These are phyloP conservation scores for Nakataea oryzae DNA, from an alignment of 2,329 filamentous ascomycete species.

Conservation along the genomic window DNA sequence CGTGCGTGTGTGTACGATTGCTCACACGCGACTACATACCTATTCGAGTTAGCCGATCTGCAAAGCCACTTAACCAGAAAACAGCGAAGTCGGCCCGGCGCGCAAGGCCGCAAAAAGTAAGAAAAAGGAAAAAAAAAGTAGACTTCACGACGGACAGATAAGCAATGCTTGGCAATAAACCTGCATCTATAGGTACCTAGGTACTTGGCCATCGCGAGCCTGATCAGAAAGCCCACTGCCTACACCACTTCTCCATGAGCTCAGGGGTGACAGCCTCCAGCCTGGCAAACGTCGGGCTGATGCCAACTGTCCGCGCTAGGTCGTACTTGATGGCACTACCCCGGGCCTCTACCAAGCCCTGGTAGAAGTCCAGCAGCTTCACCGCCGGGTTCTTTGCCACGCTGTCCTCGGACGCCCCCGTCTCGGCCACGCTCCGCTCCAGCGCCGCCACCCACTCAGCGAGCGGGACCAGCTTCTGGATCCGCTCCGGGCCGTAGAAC, in stretches of 20 bases:
- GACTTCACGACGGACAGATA: not conserved
- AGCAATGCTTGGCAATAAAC: not conserved
- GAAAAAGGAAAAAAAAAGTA: not conserved
- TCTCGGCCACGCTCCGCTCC: conserved; percentile 25
- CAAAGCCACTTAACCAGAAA: not conserved
- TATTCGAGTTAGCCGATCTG: too few species aligned
- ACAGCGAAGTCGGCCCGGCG: too few species aligned
- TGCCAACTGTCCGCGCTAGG: conserved; percentile 24
- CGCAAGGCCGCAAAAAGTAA: not conserved
- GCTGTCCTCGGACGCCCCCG: conserved; percentile 14
- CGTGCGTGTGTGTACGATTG: too few species aligned
- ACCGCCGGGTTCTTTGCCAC: conserved; percentile 34
- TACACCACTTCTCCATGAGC: conserved; percentile 36
- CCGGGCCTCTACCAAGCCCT: conserved; percentile 16
- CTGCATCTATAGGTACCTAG: too few species aligned
- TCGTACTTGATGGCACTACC: conserved; percentile 22
- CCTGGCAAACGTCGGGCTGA: conserved; percentile 29
- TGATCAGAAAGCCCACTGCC: conserved; percentile 28
- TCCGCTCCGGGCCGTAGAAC: conserved; percentile 25
- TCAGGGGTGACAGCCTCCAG: conserved; percentile 28
- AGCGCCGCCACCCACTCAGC: conserved; percentile 33
- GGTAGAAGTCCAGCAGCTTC: conserved; percentile 41
- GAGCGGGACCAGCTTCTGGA: conserved; percentile 27
- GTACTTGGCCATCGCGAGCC: not conserved
- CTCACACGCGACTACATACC: too few species aligned